Evolutionary conservation across 768 basidiomycete genomes (phyloP), one percentile per base, ranked within the genome.

Genomic region (Lactarius quietus): DNA sequence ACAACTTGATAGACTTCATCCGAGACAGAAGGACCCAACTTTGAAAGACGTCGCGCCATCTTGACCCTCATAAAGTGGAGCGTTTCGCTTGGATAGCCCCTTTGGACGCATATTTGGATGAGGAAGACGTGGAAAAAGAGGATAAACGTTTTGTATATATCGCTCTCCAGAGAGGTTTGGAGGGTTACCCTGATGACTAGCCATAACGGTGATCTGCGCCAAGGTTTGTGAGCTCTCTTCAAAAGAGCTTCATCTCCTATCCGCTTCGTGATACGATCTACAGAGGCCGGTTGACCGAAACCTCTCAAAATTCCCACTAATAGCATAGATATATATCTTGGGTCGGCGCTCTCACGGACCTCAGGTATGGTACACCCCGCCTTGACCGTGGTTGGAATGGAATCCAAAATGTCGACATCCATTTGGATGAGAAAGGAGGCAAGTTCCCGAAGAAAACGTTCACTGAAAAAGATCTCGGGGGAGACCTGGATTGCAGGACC

Each of bases 401-500:
- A 45, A 45, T 45, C 43, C 43, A 45, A 45, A 12, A 45, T 10
- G 9, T 45, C 43, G n/a, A 23, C 10, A n/a, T 45, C 43, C 43
- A 45, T 45, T 23, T 45, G n/a, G n/a, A 45, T 23, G 43, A 45
- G 43, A 45, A 45, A 45, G 10, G 43, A 45, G n/a, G 43, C n/a
- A 23, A 45, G 43, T 10, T 45, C 43, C 10, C 9, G n/a, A 12
- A 23, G 43, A 23, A 45, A 23, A 45, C 10, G 23, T 12, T 45
- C 10, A 10, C 23, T 23, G n/a, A 23, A 23, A 45, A 45, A 45
- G 43, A 45, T 23, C 10, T 45, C 43, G 12, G 43, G 3, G 8
- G 77, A 74, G 33, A 84, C 29, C 38, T 75, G 59, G 43, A 81
- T 73, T 1, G 81, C 78, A 9, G 81, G 78, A 0, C 78, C 79